Conservation (phyloP, 148 eudicot species). For the Fagopyrum tataricum region DNA sequence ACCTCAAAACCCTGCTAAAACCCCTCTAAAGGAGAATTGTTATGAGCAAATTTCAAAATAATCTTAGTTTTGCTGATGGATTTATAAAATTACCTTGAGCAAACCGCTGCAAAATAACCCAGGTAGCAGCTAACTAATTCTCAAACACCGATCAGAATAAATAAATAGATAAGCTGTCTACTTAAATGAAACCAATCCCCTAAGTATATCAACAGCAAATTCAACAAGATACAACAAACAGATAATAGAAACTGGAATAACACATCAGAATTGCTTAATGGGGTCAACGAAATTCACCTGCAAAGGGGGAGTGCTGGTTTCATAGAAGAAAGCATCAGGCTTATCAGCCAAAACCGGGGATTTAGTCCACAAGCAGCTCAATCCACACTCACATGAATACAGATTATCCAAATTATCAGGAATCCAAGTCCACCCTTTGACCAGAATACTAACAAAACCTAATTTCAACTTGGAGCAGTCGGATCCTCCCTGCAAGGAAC, state of each 20-base stretch:
- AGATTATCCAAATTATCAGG: conserved; percentile 91
- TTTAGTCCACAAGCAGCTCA: conserved; percentile 91
- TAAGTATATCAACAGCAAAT: background rate
- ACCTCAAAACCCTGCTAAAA: no score
- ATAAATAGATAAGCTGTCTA: background rate
- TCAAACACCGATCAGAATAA: background rate
- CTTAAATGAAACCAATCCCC: background rate
- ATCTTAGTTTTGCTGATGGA: no score
- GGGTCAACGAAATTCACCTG: conserved; percentile 31
- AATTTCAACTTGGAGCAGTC: conserved; percentile 45
- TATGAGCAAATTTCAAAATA: no score
- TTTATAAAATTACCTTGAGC: no score
- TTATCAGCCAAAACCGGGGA: conserved; percentile 71
- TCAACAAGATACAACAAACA: background rate
- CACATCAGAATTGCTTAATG: background rate
- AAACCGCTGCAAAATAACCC: no score
- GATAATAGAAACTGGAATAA: background rate
- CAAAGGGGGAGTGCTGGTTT: conserved; percentile 70
- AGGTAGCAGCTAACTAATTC: no score
- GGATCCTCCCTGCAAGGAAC: conserved; percentile 40
- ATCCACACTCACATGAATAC: conserved; percentile 76
- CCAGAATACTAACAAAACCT: conserved; percentile 71
- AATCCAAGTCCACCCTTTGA: conserved; percentile 96
- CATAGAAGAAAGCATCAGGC: conserved; percentile 89
- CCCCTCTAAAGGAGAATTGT: no score